Conservation (phyloP, 805 yeast genomes). For the Nakazawaea anatomiae region DNA sequence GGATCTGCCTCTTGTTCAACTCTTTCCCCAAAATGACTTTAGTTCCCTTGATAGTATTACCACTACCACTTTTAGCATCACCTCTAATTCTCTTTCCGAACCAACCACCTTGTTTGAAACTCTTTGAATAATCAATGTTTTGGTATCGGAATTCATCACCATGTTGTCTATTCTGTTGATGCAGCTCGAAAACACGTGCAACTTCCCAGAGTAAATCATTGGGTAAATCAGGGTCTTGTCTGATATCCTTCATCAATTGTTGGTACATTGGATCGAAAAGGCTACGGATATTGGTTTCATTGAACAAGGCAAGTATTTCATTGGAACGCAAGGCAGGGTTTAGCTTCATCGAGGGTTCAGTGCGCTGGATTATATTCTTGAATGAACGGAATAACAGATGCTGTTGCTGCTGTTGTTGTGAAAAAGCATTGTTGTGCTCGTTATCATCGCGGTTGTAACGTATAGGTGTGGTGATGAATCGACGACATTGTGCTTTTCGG, state of each 20-base stretch:
- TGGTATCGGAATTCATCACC: constrained; percentile 4
- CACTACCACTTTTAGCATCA: background rate
- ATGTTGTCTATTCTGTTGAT: constrained; percentile 4
- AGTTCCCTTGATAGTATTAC: background rate
- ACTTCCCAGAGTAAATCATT: constrained; percentile 2
- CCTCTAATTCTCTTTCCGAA: too few relatives aligned
- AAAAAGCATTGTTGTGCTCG: too few relatives aligned
- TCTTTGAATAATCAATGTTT: background rate
- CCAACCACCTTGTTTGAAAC: too few relatives aligned
- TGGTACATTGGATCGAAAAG: constrained; percentile 6
- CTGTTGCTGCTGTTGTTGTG: too few relatives aligned
- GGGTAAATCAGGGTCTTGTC: background rate
- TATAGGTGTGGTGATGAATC: too few relatives aligned
- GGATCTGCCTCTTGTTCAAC: background rate
- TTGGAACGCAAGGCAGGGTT: background rate
- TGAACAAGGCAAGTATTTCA: background rate
- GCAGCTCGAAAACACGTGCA: constrained; percentile 1
- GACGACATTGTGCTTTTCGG: too few relatives aligned
- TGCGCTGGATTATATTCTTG: too few relatives aligned
- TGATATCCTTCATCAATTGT: background rate
- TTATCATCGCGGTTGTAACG: too few relatives aligned
- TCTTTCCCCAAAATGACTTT: background rate
- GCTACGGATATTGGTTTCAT: background rate
- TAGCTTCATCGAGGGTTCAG: background rate
- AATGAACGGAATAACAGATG: too few relatives aligned